Evolutionary conservation across 805 yeast species (phyloP), one percentile per base, ranked within the genome.

Genomic region (Metschnikowia baotianmanensis): DNA sequence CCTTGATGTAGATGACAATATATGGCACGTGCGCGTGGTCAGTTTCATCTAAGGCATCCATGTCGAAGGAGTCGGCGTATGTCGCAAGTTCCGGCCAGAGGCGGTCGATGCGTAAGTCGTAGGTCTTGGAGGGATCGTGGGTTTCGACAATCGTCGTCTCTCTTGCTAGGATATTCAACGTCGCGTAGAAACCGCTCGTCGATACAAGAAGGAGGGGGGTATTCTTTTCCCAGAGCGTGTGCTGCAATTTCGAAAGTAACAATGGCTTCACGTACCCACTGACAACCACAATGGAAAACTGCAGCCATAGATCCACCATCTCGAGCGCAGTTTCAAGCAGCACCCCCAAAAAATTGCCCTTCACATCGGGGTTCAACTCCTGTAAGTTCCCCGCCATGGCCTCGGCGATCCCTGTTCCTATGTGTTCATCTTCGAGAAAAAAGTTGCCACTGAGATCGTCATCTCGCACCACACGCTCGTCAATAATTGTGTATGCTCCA

Each of bases 141-240:
- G 96, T 78, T 45, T 90, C 90, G 12, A 87, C 63, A 2, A 86
- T 76, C n/a, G 82, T 76, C 7, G 78, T 78, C 50, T 82, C 87
- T 20, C 55, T 58, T n/a, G 75, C 57, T 23, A 76, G 62, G 4
- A 83, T 55, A 30, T 80, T 66, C 4, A 86, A 46, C 13, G 69
- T 61, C 1, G 89, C 89, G 56, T 79, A 86, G 50, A 83, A 82
- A 0, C 95, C 95, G 17, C 71, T 46, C 1, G 82, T 62, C 29
- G 68, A 64, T 1, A 77, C 67, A 5, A 70, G 58, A 2, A 86
- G 56, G 6, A 83, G 54, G 0, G 93, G 91, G 2, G 81, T 72
- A 12, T 69, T 57, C 34, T 55, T 48, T 1, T 52, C 45, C 71
- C 76, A 77, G 6, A 81, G 53, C 3, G 61, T 37, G 8, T 57